A percentile compares a stretch with the other conserved stretches of the same genome.
Evolutionary conservation across 1,139 yeast species (phyloP).

Genomic region (Suhomyces coccinellae): DNA sequence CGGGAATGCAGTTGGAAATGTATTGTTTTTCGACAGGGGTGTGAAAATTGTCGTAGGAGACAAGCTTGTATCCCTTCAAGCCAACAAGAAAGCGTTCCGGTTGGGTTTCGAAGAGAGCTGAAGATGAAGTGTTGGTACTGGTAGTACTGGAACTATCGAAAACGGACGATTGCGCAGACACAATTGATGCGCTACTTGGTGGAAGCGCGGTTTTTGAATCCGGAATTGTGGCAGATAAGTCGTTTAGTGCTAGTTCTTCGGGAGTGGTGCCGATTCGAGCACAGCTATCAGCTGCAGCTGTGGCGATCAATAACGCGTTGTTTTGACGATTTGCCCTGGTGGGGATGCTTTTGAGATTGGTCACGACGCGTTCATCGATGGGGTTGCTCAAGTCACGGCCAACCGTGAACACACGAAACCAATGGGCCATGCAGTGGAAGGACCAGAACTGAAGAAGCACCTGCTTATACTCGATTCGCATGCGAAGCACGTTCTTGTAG

Average conservation of each 20-base stretch:
- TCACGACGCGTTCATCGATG: slow-evolving; percentile 32
- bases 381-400: slow-evolving; percentile 41
- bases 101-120: slow-evolving; percentile 7
- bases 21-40: slow-evolving; percentile 36
- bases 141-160: slow-evolving; percentile 7
- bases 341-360: slow-evolving; percentile 38
- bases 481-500: slow-evolving; percentile 39
- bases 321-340: slow-evolving; percentile 20
- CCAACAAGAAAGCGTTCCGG: slow-evolving; percentile 5
- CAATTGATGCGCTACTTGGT: slow-evolving; percentile 1
- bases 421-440: slow-evolving; percentile 39
- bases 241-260: background rate
- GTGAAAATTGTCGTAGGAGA: slow-evolving; percentile 27
- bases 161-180: slow-evolving; percentile 4
- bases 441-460: slow-evolving; percentile 46
- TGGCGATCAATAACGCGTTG: slow-evolving; percentile 29
- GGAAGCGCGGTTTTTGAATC: background rate
- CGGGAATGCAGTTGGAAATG: slow-evolving; percentile 42
- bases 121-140: slow-evolving; percentile 2
- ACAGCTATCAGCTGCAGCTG: slow-evolving; percentile 28
- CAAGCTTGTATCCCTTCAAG: slow-evolving; percentile 23
- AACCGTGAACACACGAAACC: slow-evolving; percentile 38
- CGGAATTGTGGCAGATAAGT: background rate
- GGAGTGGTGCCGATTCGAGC: slow-evolving; percentile 6
- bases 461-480: slow-evolving; percentile 45